Base-by-base conservation (phyloP, 2,329 filamentous ascomycete genomes). In the Ascochyta fabae region DNA sequence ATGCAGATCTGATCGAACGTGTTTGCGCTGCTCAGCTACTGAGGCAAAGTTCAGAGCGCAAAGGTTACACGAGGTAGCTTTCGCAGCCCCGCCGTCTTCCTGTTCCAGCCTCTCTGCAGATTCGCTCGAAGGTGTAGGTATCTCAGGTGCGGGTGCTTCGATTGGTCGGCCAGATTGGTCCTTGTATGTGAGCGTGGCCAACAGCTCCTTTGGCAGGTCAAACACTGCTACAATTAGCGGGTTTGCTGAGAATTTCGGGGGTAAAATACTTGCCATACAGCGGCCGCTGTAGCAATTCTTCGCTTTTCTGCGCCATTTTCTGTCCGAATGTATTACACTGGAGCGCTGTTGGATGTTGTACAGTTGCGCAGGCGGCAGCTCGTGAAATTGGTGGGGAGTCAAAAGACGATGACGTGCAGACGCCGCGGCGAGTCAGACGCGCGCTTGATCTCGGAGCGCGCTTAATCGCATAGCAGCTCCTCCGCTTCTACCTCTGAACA, bases 1-100 rank as follows among this genome's bases (percentile, higher is more conserved):
- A 75, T 99, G 95, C 44, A 96, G 82, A 70, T 99, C 95, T 9
- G 94, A 96, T 67, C 91, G 90, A 54, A 91, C 87, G 76, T 99
- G 95, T 56, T 86, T 84, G 58, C 91, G 86, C 72, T 98, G 94
- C 59, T 98, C 94, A 58, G 87, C 82, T 7, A 96, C 83, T 9
- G 83, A 88, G 29, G 82, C 70, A 67, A 96, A 96, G 5, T 83
- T 80, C 34, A 92, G 82, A 35, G 83, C 81, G 77, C 95, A 99
- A 4, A 98, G 82, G 1, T 88, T 86, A 74, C 95, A 99, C 13
- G 91, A 85, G 55, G 90, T 92, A 9, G 86, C 85, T 34, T 84
- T 82, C 56, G 82, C 66, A 62, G 78, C 76, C 69, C 78, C 75
- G 60, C 72, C 69, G 48, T 72, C 67, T 34, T 70, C 64, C 3